Evolutionary conservation across 306 rosid genomes (phyloP), one percentile per base, ranked within the genome.

Genomic region (Dalbergia cochinchinensis): DNA sequence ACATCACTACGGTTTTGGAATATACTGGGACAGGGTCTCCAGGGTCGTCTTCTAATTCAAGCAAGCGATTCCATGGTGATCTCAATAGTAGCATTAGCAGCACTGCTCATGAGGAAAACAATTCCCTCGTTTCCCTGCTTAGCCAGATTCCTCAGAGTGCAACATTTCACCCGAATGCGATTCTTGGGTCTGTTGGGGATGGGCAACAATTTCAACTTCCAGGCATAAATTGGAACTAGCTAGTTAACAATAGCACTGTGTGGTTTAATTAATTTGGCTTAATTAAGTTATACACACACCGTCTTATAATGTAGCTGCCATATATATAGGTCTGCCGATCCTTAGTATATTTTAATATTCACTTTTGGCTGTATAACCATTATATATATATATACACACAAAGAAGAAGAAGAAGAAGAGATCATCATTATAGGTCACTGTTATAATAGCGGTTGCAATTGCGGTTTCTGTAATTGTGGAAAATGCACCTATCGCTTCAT

Each of bases 121-220:
- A 51, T 55, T 87, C 97, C 2, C 91, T 92, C 73, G 89, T 89
- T 78, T 90, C 97, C 34, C 79, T 91, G 76, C 87, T 95, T 0
- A 92, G 81, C 64, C 98, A 94, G 73, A 61, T 90, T 61, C 96
- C 96, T 16, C 90, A 88, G 39, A 87, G 20, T 16, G 48, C 83
- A 42, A 19, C 88, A 26, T 88, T 90, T 74, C 89, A 88, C 9
- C 77, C 70, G 4, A 83, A 78, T 14, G 68, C 88, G 6, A 76
- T 92, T 71, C 86, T 89, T 41, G 92, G 92, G 0, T 85, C 93
- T 7, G 74, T 84, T 0, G 82, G 80, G 9, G 90, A 87, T 44
- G 89, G 90, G 69, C 89, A 91, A 37, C 97, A 90, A 44, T 92
- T 90, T 84, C 97, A 90, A 22, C 97, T 91, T 39, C 92, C 89